Percentiles rank a stretch among this genome's conserved stretches.
phyloP scores from a whole-genome alignment of 768 basidiomycete genomes.

The Kwoniella europaea region DNA sequence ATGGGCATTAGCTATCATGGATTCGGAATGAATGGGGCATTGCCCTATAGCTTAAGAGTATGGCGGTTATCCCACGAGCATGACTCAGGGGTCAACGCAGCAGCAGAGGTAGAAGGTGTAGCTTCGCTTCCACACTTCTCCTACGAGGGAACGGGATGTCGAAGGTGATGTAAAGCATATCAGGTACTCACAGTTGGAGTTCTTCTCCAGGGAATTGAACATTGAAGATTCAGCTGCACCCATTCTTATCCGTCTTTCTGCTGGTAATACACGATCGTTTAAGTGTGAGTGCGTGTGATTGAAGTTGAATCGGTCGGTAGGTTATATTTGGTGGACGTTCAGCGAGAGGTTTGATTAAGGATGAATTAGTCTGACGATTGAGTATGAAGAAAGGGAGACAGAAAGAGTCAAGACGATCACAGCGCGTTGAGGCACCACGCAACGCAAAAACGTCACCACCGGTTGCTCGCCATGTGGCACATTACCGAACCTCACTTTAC shows the following conservation, averaged over 20 bases:
- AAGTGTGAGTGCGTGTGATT: too few species aligned
- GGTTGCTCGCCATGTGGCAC: neutral
- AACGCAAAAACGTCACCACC: neutral
- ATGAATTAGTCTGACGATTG: too few species aligned
- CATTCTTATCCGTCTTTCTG: constrained; percentile 49
- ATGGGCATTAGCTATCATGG: neutral
- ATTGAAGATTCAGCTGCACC: constrained; percentile 74
- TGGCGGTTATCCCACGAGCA: too few species aligned
- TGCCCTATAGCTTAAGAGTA: too few species aligned
- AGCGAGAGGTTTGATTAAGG: too few species aligned
- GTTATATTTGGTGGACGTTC: too few species aligned
- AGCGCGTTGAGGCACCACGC: neutral
- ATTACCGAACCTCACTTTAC: too few species aligned
- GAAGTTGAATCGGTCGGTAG: too few species aligned
- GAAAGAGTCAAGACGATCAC: neutral
- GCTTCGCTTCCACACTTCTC: too few species aligned
- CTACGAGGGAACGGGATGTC: neutral
- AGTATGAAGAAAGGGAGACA: neutral
- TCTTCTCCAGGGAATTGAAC: constrained; percentile 96
- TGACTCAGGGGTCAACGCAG: too few species aligned
- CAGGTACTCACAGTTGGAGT: constrained; percentile 87
- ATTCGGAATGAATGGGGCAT: neutral
- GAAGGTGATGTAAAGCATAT: neutral
- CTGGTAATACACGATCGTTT: neutral
- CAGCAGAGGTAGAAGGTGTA: neutral